phyloP scores from a whole-genome alignment of 140 eudicot species.

The Oenanthe javanica region DNA sequence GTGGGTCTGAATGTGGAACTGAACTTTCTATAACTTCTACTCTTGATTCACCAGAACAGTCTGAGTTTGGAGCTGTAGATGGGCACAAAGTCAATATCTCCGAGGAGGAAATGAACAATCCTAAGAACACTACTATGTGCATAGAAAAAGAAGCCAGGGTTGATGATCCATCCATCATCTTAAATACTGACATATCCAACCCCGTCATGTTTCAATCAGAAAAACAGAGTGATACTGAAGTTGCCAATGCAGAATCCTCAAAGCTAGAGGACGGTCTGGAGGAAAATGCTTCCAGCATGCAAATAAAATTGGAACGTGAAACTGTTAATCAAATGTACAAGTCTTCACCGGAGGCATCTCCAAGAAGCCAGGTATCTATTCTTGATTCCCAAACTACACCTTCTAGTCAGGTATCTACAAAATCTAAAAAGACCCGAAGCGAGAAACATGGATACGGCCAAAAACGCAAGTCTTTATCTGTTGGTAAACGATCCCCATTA shows the following conservation, averaged over 20 bases:
- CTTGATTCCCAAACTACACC: constrained; percentile 76
- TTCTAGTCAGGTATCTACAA: constrained; percentile 62
- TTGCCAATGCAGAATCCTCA: constrained; percentile 14
- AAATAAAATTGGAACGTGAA: constrained; percentile 26
- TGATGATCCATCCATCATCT: constrained; percentile 1
- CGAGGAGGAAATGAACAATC: constrained; percentile 13
- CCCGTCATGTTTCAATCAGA: constrained; percentile 21
- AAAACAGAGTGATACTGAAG: constrained; percentile 12
- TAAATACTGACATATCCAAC: constrained; percentile 16
- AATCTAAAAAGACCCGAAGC: constrained; percentile 33
- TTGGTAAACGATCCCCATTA: constrained; percentile 44
- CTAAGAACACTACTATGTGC: not conserved
- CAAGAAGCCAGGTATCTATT: constrained; percentile 52
- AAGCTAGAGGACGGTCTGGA: constrained; percentile 27
- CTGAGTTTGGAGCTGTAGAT: constrained; percentile 33
- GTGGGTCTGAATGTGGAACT: constrained; percentile 54
- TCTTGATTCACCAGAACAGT: constrained; percentile 59
- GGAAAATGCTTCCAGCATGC: constrained; percentile 13
- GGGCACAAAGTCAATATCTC: constrained; percentile 18
- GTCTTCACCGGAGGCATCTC: constrained; percentile 52
- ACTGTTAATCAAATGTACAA: constrained; percentile 17
- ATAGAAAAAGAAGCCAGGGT: constrained; percentile 21
- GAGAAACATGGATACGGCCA: constrained; percentile 38
- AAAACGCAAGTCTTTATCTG: constrained; percentile 47
- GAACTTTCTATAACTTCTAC: constrained; percentile 58